phyloP scores from a whole-genome alignment of 306 rosid genomes.

The Ormosia emarginata region DNA sequence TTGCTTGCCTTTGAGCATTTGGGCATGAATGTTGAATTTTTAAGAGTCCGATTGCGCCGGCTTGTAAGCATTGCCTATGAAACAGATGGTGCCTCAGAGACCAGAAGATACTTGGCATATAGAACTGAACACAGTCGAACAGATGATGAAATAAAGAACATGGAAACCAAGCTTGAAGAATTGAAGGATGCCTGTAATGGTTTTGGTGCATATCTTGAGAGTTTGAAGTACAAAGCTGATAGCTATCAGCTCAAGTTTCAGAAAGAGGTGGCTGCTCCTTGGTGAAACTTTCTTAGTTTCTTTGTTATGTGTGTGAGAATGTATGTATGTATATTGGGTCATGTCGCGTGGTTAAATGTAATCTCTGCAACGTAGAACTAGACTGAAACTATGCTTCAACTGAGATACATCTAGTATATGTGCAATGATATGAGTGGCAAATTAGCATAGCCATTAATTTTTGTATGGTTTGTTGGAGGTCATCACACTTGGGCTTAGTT shows the following conservation, averaged over 20 bases:
- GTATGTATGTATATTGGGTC: not conserved
- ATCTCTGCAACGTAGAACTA: not conserved
- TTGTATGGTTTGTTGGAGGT: not conserved
- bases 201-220: constrained; percentile 57
- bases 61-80: constrained; percentile 58
- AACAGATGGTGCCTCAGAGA: constrained; percentile 35
- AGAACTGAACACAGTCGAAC: constrained; percentile 39
- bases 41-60: constrained; percentile 48
- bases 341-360: not conserved
- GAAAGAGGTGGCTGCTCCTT: constrained; percentile 54
- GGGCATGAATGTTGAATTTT: constrained; percentile 77
- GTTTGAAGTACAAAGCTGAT: constrained; percentile 57
- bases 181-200: constrained; percentile 63
- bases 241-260: constrained; percentile 42
- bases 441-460: not conserved
- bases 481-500: not conserved
- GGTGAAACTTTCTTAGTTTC: constrained; percentile 40
- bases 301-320: not conserved
- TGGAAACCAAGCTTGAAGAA: constrained; percentile 67
- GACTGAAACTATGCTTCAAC: not conserved
- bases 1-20: constrained; percentile 62
- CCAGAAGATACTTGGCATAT: constrained; percentile 41
- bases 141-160: constrained; percentile 47
- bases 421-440: not conserved
- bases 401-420: not conserved